Percentiles rank a stretch among this genome's conserved stretches.
These are phyloP conservation scores for Cylindrodendrum hubeiense DNA, from an alignment of 2,329 filamentous ascomycete species.

Conservation along the genomic window DNA sequence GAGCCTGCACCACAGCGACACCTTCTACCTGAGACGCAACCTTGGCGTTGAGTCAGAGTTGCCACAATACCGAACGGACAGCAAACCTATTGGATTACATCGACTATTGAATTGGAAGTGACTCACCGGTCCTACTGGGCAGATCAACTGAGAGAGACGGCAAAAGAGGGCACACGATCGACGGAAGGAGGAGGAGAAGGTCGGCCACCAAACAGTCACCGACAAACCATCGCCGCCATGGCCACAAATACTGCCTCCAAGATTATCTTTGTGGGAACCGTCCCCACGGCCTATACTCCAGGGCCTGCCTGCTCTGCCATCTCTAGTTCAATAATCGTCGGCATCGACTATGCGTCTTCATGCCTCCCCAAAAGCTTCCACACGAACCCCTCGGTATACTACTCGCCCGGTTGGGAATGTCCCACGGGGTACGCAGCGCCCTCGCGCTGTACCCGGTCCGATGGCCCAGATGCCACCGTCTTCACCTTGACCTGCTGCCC, in stretches of 20 bases:
- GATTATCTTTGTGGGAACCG: slow-evolving; percentile 28
- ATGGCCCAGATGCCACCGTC: slow-evolving; percentile 37
- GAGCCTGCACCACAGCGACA: too few relatives aligned
- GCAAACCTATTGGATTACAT: too few relatives aligned
- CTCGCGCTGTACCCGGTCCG: slow-evolving; percentile 43
- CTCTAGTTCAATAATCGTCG: slow-evolving; percentile 27
- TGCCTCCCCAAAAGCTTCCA: slow-evolving; percentile 48
- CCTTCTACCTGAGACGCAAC: too few relatives aligned
- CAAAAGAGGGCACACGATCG: not conserved
- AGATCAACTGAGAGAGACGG: not conserved
- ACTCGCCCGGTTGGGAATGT: slow-evolving; percentile 49
- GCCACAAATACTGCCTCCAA: slow-evolving; percentile 11
- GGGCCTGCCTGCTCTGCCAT: slow-evolving; percentile 25
- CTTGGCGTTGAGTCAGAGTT: too few relatives aligned
- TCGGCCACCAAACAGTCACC: not conserved
- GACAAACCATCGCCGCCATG: slow-evolving; percentile 1
- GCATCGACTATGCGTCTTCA: slow-evolving; percentile 41
- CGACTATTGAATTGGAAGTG: too few relatives aligned
- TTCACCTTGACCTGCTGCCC: slow-evolving; percentile 54
- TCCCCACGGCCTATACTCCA: slow-evolving; percentile 30
- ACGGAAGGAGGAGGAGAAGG: not conserved
- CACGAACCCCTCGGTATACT: slow-evolving; percentile 43
- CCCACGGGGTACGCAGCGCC: slow-evolving; percentile 46
- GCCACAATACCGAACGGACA: too few relatives aligned
- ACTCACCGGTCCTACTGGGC: too few relatives aligned